Evolutionary conservation across 768 basidiomycete genomes (phyloP), one percentile per base, ranked within the genome.

Genomic region (Agaricus subrufescens): DNA sequence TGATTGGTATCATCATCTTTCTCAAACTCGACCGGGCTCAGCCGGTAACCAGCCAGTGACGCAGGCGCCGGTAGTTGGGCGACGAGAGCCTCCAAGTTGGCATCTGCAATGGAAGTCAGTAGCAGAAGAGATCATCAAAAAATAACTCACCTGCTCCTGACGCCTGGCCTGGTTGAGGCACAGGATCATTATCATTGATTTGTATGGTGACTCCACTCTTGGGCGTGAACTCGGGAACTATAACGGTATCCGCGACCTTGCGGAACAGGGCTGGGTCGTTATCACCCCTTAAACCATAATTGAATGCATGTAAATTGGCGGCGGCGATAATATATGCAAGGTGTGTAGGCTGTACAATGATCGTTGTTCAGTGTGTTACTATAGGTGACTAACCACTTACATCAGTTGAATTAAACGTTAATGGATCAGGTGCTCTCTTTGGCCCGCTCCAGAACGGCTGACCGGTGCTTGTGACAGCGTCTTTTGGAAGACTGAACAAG

Each of bases 401-500:
- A 65, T 98, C 86, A 61, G 79, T 86, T 9, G 91, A 82, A 71
- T 94, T 79, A 73, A 98, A 99, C 4, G 76, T 76, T 60, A 99
- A 75, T 27, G 96, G 78, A 48, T 98, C 94, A 11, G 97, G 97
- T 6, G 95, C 96, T 58, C 97, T 84, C 77, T 99, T 99, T 2
- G 97, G 97, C 19, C 95, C 94, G 63, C 93, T 95, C 97, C 97
- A 99, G 82, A 99, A 99, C 10, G 94, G 95, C 63, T 94, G 91
- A 4, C 97, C 97, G 19, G 86, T 88, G 65, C 84, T 92, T 7
- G 95, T 94, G 46, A 90, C 74, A 39, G 90, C 88, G 68, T 99
- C 97, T 70, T 94, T 96, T 10, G 97, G 97, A 62, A 99, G 76
- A 72, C 92, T 97, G 78, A 83, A 93, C 45, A 99, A 70, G 37